phyloP scores from a whole-genome alignment of 2,329 filamentous ascomycete species.

The Alternaria sp. region DNA sequence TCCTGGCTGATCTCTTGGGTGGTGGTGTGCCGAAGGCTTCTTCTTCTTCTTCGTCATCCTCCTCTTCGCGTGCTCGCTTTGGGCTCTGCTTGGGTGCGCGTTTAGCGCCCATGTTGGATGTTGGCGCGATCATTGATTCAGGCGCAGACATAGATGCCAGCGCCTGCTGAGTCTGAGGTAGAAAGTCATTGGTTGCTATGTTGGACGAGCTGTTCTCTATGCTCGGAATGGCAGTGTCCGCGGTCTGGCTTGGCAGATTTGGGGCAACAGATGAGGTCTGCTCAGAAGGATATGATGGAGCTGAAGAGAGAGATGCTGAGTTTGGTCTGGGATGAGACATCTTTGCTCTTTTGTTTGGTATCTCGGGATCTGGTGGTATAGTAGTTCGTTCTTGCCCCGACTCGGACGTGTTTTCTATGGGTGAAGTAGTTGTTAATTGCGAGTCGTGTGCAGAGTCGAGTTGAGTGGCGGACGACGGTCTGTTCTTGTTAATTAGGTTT shows the following conservation, averaged over 20 bases:
- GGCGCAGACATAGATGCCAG: neutral
- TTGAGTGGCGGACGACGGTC: slow-evolving; percentile 10
- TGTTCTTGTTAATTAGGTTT: slow-evolving; percentile 6
- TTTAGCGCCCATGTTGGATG: slow-evolving; percentile 8
- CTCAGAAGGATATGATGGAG: slow-evolving; percentile 7
- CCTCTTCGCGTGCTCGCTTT: slow-evolving; percentile 21
- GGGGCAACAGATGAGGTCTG: neutral
- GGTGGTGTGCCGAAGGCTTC: slow-evolving; percentile 10
- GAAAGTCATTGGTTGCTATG: neutral
- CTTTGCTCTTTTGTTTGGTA: slow-evolving; percentile 10
- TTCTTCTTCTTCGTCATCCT: neutral
- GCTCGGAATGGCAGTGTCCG: neutral
- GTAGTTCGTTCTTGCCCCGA: neutral
- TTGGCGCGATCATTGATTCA: neutral
- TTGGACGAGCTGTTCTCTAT: neutral
- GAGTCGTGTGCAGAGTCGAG: neutral
- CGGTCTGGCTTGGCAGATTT: neutral
- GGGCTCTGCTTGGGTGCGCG: neutral
- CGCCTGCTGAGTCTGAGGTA: neutral
- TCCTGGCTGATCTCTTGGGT: slow-evolving; percentile 12
- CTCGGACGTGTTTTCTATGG: neutral
- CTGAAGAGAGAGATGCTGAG: slow-evolving; percentile 25
- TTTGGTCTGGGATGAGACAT: slow-evolving; percentile 14
- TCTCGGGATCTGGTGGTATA: slow-evolving; percentile 5
- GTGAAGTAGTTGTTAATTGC: neutral